Conservation (phyloP, 495 filamentous ascomycete genomes). For the Friedmanniomyces endolithicus region DNA sequence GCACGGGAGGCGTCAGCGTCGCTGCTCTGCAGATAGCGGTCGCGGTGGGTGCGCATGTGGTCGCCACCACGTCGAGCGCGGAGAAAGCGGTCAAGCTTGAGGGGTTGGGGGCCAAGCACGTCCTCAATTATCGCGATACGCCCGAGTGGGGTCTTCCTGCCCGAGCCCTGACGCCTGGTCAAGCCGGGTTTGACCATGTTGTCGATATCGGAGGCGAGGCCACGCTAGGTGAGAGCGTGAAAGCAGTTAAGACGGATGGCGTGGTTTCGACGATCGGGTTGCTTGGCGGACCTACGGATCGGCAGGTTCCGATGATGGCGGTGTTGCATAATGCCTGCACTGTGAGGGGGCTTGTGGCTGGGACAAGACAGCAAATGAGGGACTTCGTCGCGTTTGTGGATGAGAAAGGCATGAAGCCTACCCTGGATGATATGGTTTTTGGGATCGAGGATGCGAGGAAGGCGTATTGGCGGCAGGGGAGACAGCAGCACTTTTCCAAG, state of each 20-base stretch:
- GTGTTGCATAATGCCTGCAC: neutral
- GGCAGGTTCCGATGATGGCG: constrained; percentile 4
- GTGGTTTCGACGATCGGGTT: neutral
- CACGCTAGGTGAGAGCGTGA: neutral
- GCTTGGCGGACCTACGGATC: neutral
- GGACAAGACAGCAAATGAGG: neutral
- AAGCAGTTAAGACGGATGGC: constrained; percentile 1
- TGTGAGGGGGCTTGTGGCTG: constrained; percentile 1
- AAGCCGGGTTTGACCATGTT: neutral
- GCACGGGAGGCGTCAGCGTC: constrained; percentile 23
- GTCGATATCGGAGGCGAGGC: constrained; percentile 2
- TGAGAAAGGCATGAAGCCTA: neutral
- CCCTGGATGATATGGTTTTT: constrained; percentile 3
- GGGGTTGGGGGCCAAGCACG: constrained; percentile 31
- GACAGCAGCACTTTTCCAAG: constrained; percentile 1
- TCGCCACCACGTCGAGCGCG: constrained; percentile 34
- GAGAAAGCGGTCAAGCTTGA: constrained; percentile 31
- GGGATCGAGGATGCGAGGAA: neutral
- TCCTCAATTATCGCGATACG: constrained; percentile 34
- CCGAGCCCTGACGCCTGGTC: neutral
- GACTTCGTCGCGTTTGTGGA: constrained; percentile 7
- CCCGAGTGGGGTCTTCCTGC: constrained; percentile 29
- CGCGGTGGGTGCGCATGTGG: constrained; percentile 29
- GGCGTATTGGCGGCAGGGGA: neutral
- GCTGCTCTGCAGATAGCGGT: constrained; percentile 15